A percentile compares a stretch with the other conserved stretches of the same genome.
Conservation (phyloP, 352 stramenopile genomes). For the Pythium sukuiense region DNA sequence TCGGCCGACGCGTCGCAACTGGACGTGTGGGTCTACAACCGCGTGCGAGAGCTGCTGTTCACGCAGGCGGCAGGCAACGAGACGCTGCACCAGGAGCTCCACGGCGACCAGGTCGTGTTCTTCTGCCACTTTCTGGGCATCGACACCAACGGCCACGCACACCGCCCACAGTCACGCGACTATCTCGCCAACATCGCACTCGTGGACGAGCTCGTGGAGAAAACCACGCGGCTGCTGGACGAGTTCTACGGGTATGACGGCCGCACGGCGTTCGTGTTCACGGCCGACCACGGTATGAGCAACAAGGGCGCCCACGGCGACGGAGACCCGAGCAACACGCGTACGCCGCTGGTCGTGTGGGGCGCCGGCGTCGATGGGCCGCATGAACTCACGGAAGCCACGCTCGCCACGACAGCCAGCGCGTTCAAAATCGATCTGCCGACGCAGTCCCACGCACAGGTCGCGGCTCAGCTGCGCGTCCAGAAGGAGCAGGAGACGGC, state of each 20-base stretch:
- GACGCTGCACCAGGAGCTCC: conserved; percentile 38
- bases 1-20: conserved; percentile 65
- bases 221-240: conserved; percentile 52
- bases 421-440: conserved; percentile 63
- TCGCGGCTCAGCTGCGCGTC: conserved; percentile 55
- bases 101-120: conserved; percentile 50
- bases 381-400: neutral
- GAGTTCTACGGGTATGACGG: conserved; percentile 71
- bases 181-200: conserved; percentile 86
- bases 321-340: conserved; percentile 78
- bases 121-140: conserved; percentile 87
- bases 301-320: conserved; percentile 82
- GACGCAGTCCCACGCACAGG: conserved; percentile 64
- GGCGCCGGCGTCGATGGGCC: conserved; percentile 65
- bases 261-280: conserved; percentile 81
- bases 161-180: conserved; percentile 71
- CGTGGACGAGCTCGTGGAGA: conserved; percentile 77
- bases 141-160: conserved; percentile 84
- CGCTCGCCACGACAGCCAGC: neutral
- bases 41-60: conserved; percentile 45
- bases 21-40: conserved; percentile 76
- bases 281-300: conserved; percentile 84
- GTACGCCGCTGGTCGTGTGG: conserved; percentile 78
- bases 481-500: conserved; percentile 49
- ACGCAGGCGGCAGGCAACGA: conserved; percentile 23